Base-by-base conservation (phyloP, 108 stramenopile genomes). In the Pseudonitzschia pungens region DNA sequence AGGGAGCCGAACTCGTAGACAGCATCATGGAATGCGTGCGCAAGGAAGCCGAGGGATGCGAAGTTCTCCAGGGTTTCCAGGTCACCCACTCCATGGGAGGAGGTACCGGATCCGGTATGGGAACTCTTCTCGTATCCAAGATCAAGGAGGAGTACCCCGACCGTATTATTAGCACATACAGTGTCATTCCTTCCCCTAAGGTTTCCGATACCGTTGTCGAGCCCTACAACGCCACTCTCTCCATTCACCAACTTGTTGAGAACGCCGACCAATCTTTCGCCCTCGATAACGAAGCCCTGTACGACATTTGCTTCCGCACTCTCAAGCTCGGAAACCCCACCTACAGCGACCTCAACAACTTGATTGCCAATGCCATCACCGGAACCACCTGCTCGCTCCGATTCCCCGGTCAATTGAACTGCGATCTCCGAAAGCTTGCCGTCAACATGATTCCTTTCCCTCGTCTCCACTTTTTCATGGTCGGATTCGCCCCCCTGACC, bases 361-460 rank as follows among this genome's bases (percentile, higher is more conserved):
- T 98, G 64, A 97, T 97, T 77, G 96, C 94, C 64, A 92, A 92
- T 50, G 94, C 95, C 71, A 92, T 97, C 59, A 90, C 89, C 63
- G 96, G 97, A 83, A 96, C 94, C 22, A 98, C 97, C 18, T 96
- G 96, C 89, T 97, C 89, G 52, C 92, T 98, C 31, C 95, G 97
- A 78, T 97, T 98, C 87, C 97, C 97, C 57, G 97, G 97, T 29
- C 97, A 98, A 91, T 93, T 98, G 59, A 98, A 98, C 93, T 97
- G 95, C 82, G 97, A 98, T 86, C 93, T 98, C 33, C 93, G 97
- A 80, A 98, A 98, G 92, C 92, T 98, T 72, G 96, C 97, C 29
- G 97, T 98, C 55, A 98, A 98, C 90, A 96, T 98, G 95, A 91
- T 98, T 71, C 98, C 98, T 44, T 98, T 98, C 86, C 98, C 98